Conservation (phyloP, 306 rosid genomes). For the Leucaena leucocephala region DNA sequence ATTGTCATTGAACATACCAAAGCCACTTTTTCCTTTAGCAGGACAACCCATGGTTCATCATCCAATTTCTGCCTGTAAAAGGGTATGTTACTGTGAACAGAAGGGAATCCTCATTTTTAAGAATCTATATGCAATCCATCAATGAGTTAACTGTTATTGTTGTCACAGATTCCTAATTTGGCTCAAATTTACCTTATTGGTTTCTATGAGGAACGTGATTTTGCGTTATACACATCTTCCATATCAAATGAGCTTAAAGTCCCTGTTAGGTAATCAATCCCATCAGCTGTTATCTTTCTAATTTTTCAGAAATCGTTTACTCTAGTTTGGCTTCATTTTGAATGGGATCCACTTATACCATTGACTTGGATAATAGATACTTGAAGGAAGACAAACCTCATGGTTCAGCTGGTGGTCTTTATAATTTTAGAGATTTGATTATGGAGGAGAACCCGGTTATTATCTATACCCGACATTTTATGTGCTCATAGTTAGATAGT, state of each 20-base stretch:
- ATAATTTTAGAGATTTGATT: constrained; percentile 83
- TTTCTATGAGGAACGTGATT: constrained; percentile 94
- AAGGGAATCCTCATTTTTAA: constrained; percentile 7
- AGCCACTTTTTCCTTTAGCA: constrained; percentile 95
- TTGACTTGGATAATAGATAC: constrained; percentile 52
- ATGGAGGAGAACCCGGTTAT: constrained; percentile 91
- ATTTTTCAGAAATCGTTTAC: constrained; percentile 7
- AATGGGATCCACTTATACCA: constrained; percentile 23
- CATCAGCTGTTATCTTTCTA: constrained; percentile 21
- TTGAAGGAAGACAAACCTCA: constrained; percentile 93
- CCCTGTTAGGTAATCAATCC: constrained; percentile 69
- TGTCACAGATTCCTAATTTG: constrained; percentile 81
- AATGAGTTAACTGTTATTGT: constrained; percentile 15
- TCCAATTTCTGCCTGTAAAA: constrained; percentile 93
- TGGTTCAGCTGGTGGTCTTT: constrained; percentile 96
- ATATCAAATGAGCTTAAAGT: constrained; percentile 91
- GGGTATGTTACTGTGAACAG: constrained; percentile 50
- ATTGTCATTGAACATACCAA: constrained; percentile 83
- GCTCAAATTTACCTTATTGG: constrained; percentile 86
- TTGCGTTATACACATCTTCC: constrained; percentile 78
- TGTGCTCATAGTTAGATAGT: background rate
- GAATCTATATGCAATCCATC: constrained; percentile 4
- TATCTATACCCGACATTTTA: constrained; percentile 27
- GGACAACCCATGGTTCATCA: constrained; percentile 99
- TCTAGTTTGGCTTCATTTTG: constrained; percentile 1